phyloP scores from a whole-genome alignment of 2,329 filamentous ascomycete species.

The Aspergillus phoenicis region DNA sequence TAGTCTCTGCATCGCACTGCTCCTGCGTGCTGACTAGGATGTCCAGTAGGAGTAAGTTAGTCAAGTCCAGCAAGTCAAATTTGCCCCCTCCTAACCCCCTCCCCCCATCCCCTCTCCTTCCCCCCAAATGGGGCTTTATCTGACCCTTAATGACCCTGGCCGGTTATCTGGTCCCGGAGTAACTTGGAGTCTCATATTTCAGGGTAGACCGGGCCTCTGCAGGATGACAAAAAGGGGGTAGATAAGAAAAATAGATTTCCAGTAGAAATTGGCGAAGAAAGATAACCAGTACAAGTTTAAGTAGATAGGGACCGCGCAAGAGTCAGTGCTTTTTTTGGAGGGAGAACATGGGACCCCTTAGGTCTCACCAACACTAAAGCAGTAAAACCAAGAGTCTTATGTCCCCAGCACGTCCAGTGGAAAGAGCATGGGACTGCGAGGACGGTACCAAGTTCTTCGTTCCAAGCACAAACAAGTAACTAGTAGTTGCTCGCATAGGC shows the following conservation, averaged over 20 bases:
- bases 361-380: background rate
- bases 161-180: background rate
- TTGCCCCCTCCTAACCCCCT: no score
- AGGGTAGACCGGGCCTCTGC: background rate
- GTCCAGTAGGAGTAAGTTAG: background rate
- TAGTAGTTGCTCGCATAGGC: background rate
- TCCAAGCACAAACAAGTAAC: background rate
- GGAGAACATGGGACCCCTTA: background rate
- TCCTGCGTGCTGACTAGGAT: background rate
- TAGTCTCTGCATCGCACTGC: slow-evolving; percentile 1
- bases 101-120: no score
- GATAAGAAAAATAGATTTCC: background rate
- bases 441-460: no score
- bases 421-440: background rate
- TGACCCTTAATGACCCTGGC: background rate
- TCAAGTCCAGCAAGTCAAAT: background rate
- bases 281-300: background rate
- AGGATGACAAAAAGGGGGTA: background rate
- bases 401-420: background rate
- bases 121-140: background rate
- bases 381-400: background rate
- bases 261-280: background rate
- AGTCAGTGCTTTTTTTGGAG: background rate
- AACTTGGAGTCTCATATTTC: slow-evolving; percentile 7
- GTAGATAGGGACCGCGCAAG: background rate